A percentile compares a stretch with the other conserved stretches of the same genome.
Conservation (phyloP, 2,329 filamentous ascomycete species). For the Fusarium sp. region DNA sequence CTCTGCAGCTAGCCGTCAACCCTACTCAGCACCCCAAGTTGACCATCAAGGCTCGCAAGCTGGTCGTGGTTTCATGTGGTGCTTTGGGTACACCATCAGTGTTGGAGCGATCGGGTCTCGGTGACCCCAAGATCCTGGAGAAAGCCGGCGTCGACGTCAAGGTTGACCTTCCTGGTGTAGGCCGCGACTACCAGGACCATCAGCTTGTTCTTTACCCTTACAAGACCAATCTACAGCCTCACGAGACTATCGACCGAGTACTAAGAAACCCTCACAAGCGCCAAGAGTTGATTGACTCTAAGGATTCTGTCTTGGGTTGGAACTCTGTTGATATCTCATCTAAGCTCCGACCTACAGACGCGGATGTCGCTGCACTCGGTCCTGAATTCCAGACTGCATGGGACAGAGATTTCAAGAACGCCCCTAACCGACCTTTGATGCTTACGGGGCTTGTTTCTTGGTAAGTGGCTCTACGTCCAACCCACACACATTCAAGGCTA, state of each 20-base stretch:
- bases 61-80: conserved; percentile 59
- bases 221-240: conserved; percentile 49
- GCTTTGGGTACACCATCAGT: conserved; percentile 68
- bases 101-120: conserved; percentile 75
- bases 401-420: conserved; percentile 67
- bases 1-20: conserved; percentile 37
- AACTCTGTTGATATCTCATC: conserved; percentile 70
- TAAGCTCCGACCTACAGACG: conserved; percentile 69
- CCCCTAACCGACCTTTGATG: conserved; percentile 63
- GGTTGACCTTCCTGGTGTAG: conserved; percentile 67
- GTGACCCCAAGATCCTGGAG: conserved; percentile 65
- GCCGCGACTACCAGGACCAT: conserved; percentile 69
- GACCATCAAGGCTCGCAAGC: conserved; percentile 49
- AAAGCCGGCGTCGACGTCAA: conserved; percentile 63
- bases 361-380: conserved; percentile 67
- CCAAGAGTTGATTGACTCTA: conserved; percentile 61
- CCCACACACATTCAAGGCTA: not conserved
- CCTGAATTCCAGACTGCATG: conserved; percentile 67
- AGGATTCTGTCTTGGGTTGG: conserved; percentile 69
- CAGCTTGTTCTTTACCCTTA: conserved; percentile 69
- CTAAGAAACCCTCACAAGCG: conserved; percentile 64
- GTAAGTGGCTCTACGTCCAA: conserved; percentile 10
- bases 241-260: conserved; percentile 65
- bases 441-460: conserved; percentile 56
- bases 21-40: conserved; percentile 29